Evolutionary conservation across 768 basidiomycete genomes (phyloP).

Genomic region (Lyophyllum decastes): DNA sequence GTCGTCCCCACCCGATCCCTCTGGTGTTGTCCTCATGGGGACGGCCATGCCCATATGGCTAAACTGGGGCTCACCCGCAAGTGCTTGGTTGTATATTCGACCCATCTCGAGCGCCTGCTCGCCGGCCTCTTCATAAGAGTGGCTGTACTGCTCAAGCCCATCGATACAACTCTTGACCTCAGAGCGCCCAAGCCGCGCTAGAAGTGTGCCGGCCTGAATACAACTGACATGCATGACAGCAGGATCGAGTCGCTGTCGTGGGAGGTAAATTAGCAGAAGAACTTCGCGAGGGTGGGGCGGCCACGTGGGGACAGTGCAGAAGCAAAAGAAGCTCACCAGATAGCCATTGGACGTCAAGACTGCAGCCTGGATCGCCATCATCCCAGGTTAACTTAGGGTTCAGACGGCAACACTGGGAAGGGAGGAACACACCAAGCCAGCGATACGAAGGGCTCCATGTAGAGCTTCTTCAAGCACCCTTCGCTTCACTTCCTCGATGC

Average conservation of each 20-base stretch:
- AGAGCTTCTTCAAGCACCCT: conserved; percentile 81
- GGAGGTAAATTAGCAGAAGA: conserved; percentile 2
- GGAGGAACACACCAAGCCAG: conserved; percentile 68
- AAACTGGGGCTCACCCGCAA: conserved; percentile 44
- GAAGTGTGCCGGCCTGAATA: conserved; percentile 79
- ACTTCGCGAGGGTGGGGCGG: not conserved
- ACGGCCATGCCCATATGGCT: conserved; percentile 48
- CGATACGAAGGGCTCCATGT: conserved; percentile 84
- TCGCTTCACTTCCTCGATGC: conserved; percentile 64
- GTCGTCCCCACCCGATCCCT: conserved; percentile 17
- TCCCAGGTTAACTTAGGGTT: conserved; percentile 3
- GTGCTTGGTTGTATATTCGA: conserved; percentile 44
- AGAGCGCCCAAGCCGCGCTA: conserved; percentile 80
- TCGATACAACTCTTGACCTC: conserved; percentile 84
- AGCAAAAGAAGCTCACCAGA: conserved; percentile 48
- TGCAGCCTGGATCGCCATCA: conserved; percentile 50
- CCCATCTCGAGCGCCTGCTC: conserved; percentile 76
- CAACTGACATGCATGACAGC: conserved; percentile 89
- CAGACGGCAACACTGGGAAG: not conserved
- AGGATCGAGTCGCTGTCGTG: conserved; percentile 68
- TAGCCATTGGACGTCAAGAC: conserved; percentile 89
- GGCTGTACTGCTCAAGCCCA: conserved; percentile 86
- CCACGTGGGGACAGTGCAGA: not conserved
- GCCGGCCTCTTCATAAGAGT: conserved; percentile 84
- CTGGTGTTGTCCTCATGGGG: conserved; percentile 31